These are phyloP conservation scores for Purpureocillium lavendulum DNA, from an alignment of 2,329 filamentous ascomycete genomes.

Conservation along the genomic window DNA sequence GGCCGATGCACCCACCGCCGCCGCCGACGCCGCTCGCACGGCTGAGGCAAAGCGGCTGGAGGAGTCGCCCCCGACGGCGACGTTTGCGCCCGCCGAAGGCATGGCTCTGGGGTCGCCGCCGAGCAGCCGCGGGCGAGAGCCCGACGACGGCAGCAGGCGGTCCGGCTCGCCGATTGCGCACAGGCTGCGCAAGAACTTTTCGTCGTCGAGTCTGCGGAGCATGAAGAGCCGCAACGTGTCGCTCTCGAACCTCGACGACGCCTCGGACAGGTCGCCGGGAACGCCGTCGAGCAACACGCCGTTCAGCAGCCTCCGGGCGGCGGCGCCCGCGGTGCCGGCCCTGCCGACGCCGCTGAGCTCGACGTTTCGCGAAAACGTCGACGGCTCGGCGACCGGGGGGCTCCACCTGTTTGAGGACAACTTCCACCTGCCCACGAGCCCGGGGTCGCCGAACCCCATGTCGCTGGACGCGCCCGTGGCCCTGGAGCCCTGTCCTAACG, in stretches of 20 bases:
- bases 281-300: slow-evolving; percentile 66
- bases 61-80: slow-evolving; percentile 16
- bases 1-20: slow-evolving; percentile 3
- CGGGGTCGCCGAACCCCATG: slow-evolving; percentile 58
- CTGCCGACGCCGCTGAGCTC: slow-evolving; percentile 60
- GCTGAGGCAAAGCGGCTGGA: not conserved
- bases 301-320: slow-evolving; percentile 47
- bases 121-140: slow-evolving; percentile 20
- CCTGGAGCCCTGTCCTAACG: slow-evolving; percentile 85
- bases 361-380: slow-evolving; percentile 49
- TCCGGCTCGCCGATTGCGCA: slow-evolving; percentile 44
- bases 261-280: slow-evolving; percentile 59
- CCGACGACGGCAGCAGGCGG: slow-evolving; percentile 21
- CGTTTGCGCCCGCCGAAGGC: slow-evolving; percentile 18
- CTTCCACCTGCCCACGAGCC: slow-evolving; percentile 59
- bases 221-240: slow-evolving; percentile 70
- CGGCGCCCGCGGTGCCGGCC: slow-evolving; percentile 43
- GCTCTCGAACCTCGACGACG: slow-evolving; percentile 49
- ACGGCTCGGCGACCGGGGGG: slow-evolving; percentile 54
- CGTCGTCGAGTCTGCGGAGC: slow-evolving; percentile 61
- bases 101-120: slow-evolving; percentile 20
- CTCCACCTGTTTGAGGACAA: slow-evolving; percentile 78
- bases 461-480: slow-evolving; percentile 61
- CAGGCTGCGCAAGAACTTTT: slow-evolving; percentile 56
- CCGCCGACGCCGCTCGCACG: slow-evolving; percentile 1